Conservation (phyloP, 352 stramenopile species). For the Phytopythium mirpurense region DNA sequence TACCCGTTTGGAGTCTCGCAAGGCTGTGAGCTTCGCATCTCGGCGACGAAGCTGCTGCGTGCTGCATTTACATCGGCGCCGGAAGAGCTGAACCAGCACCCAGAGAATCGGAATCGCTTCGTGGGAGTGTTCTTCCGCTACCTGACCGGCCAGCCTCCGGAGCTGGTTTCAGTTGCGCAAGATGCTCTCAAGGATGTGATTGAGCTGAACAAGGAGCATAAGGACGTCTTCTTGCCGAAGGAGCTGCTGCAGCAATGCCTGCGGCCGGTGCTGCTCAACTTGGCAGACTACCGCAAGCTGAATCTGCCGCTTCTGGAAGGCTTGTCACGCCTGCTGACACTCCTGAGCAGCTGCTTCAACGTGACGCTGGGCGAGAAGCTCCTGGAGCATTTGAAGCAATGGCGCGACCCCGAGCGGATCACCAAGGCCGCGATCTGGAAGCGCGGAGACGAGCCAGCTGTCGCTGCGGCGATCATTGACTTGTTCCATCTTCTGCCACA, state of each 20-base stretch:
- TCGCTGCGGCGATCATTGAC: constrained; percentile 94
- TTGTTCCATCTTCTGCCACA: constrained; percentile 95
- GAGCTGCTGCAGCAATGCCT: constrained; percentile 96
- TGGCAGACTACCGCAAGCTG: constrained; percentile 96
- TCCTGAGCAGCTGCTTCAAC: constrained; percentile 97
- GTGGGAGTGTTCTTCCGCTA: constrained; percentile 89
- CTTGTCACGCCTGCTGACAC: constrained; percentile 88
- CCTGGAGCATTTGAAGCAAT: constrained; percentile 95
- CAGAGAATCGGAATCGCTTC: constrained; percentile 82
- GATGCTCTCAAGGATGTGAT: constrained; percentile 77
- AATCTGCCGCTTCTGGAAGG: constrained; percentile 93
- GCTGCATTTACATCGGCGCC: constrained; percentile 80
- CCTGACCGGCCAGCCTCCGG: constrained; percentile 80
- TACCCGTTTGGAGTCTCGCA: constrained; percentile 86
- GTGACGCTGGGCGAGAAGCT: constrained; percentile 97
- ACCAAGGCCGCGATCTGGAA: constrained; percentile 92
- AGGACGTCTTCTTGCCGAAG: constrained; percentile 89
- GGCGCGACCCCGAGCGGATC: constrained; percentile 87
- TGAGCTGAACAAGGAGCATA: constrained; percentile 84
- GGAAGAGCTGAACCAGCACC: constrained; percentile 81
- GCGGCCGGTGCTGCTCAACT: constrained; percentile 93
- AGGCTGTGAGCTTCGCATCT: constrained; percentile 77
- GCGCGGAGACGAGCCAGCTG: constrained; percentile 91
- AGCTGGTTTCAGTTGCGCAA: constrained; percentile 79
- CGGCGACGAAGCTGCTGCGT: constrained; percentile 82